Evolutionary conservation across 2,329 filamentous ascomycete genomes (phyloP), one percentile per base, ranked within the genome.

Genomic region (Pseudofabraea citricarpa): DNA sequence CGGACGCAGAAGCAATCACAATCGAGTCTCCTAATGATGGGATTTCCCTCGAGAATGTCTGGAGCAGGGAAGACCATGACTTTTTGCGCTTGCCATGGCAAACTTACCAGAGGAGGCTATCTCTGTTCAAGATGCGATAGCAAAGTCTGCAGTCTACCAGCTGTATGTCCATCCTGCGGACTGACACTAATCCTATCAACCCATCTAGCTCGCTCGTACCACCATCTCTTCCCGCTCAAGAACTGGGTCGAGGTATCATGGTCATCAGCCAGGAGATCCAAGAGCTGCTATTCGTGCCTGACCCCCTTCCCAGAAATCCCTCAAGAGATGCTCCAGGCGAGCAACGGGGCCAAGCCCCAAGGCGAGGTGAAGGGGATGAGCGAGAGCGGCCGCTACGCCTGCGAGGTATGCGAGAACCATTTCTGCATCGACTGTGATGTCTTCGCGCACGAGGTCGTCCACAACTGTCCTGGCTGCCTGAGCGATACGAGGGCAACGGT

Each of bases 351-450:
- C 36, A 57, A 55, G 53, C 52, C 56, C 64, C 58, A 56, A 64
- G 56, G 43, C 54, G 41, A 56, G 39, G 35, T 41, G 16, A 85
- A 81, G 57, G 83, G 85, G 1, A 83, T 90, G 33, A 91, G 87
- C 62, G 88, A 94, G 69, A 93, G 86, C 59, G 83, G 85, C 37
- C 73, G 93, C 40, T 98, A 98, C 62, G 87, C 87, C 46, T 98
- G 93, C 63, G 79, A 85, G 54, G 82, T 84, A n/a, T 98, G 93
- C 64, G 68, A 76, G 3, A 83, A 87, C 47, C 91, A 97, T 66
- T 98, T 97, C 62, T 98, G 93, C 71, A 94, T 98, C 52, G 93
- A 98, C 63, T 98, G 93, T 64, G 93, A 98, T 64, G 81, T 96
- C 19, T 96, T 93, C 67, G 86, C 88, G 19, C 93, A 98, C 62